A percentile compares a stretch with the other conserved stretches of the same genome.
Conservation (phyloP, 306 rosid species). For the Rubus parviflorus region DNA sequence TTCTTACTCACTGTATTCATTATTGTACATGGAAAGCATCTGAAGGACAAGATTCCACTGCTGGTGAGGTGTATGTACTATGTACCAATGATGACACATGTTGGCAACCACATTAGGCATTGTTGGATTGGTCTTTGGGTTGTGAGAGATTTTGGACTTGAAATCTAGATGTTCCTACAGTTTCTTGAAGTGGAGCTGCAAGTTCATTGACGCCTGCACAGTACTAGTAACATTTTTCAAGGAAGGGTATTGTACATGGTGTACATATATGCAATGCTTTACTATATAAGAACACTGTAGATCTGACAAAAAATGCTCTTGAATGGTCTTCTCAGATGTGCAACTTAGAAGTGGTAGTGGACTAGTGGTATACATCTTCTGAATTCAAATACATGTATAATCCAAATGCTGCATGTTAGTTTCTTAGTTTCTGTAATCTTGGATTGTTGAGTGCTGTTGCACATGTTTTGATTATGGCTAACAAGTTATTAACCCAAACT, state of each 20-base stretch:
- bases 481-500: not conserved
- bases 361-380: not conserved
- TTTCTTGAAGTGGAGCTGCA: slow-evolving; percentile 10
- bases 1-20: not conserved
- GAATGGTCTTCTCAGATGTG: not conserved
- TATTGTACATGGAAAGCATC: not conserved
- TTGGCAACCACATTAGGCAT: not conserved
- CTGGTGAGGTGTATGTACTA: not conserved
- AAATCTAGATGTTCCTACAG: not conserved
- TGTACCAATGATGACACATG: not conserved
- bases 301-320: not conserved
- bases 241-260: not conserved
- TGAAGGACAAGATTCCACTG: not conserved
- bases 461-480: not conserved
- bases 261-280: not conserved
- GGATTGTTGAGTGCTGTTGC: not conserved
- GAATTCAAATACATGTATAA: not conserved
- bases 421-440: not conserved
- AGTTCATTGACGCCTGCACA: not conserved
- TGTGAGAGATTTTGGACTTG: not conserved
- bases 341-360: not conserved
- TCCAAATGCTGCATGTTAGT: not conserved
- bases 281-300: not conserved
- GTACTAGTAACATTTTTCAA: not conserved
- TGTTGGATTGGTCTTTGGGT: slow-evolving; percentile 1